Evolutionary conservation across 2,329 filamentous ascomycete species (phyloP), one percentile per base, ranked within the genome.

Genomic region (Neonectria magnoliae): DNA sequence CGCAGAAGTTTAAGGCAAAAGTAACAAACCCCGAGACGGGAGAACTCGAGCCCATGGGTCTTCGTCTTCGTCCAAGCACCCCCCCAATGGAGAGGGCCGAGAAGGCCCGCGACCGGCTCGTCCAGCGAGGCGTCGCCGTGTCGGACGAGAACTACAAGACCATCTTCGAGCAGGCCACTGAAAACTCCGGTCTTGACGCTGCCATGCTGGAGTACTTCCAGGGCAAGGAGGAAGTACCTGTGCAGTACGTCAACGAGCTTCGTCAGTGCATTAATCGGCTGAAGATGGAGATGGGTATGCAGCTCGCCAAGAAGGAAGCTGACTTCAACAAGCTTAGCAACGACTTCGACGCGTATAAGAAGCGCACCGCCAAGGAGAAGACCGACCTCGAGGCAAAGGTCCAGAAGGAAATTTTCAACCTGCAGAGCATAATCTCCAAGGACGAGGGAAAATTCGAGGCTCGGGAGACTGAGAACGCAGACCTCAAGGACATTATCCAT

Each of bases 191-290:
- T 1, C 42, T 68, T 8, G 16, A 54, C 9, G 25, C 66, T 3
- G 56, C 62, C n/a, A 50, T 72, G 16, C 38, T 45, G 36, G 65
- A 71, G 27, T 67, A 59, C 57, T 68, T 56, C 27, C 5, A 18
- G 16, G 47, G 38, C n/a, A 47, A 60, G 27, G 14, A 36, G 1
- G 4, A 18, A 5, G 55, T 73, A 4, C 65, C 62, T 8, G 29
- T 68, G 14, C 58, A 65, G 36, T 38, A 65, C 31, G 66, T 58
- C 50, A 70, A 62, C 18, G 54, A 67, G 31, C 14, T 70, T 5
- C 9, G 66, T 11, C 54, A 44, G 14, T 47, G 44, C 25, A 31
- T 58, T 8, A 57, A 72, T 31, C 62, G 67, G 6, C 31, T 72
- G 27, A 64, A 60, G 44, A 51, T 68, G 13, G 57, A 68, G 29